Base-by-base conservation (phyloP, 352 stramenopile genomes). In the Globisporangium iwayamae region DNA sequence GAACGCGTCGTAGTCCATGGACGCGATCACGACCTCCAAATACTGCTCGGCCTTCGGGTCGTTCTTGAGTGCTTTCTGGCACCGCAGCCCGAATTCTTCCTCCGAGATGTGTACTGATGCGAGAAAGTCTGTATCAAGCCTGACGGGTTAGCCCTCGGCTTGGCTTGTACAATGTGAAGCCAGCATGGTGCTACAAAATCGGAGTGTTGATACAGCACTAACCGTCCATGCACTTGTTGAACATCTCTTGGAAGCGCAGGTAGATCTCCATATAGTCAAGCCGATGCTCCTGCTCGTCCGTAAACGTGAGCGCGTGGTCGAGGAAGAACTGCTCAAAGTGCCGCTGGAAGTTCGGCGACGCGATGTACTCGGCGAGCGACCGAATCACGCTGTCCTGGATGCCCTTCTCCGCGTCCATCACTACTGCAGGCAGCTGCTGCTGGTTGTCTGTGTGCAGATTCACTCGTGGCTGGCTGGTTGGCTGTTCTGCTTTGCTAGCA, bases 301-400 rank as follows among this genome's bases (percentile, higher is more conserved):
- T 85, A 68, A 91, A 91, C 45, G 50, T 54, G 52, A 88, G 74
- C 65, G 83, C 77, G 46, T 90, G 70, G 65, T 87, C 73, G 53
- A 91, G 69, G 52, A 91, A 91, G 50, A 91, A 91, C 68, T 88
- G 71, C 62, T 91, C 83, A 65, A 91, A 91, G 53, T 75, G 69
- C 28, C 74, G 69, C 68, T 91, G 83, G 75, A 90, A 91, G 18
- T 60, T 46, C 30, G 80, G 58, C 30, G 75, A 79, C 43, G 80
- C 75, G 59, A 91, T 91, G 67, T 83, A 82, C 61, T 86, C 72
- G 9, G 79, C 82, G 20, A 90, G 71, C 50, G 78, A 65, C 14
- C 79, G 77, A 39, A 91, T 73, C 25, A 85, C 62, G 4, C 73
- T 69, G 60, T 90, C 78, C 60, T 89, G 72, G 46, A 91, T 90